Percentiles rank a stretch among this genome's conserved stretches.
These are phyloP conservation scores for Monosporascus sp. DNA, from an alignment of 2,329 filamentous ascomycete genomes.

Conservation along the genomic window DNA sequence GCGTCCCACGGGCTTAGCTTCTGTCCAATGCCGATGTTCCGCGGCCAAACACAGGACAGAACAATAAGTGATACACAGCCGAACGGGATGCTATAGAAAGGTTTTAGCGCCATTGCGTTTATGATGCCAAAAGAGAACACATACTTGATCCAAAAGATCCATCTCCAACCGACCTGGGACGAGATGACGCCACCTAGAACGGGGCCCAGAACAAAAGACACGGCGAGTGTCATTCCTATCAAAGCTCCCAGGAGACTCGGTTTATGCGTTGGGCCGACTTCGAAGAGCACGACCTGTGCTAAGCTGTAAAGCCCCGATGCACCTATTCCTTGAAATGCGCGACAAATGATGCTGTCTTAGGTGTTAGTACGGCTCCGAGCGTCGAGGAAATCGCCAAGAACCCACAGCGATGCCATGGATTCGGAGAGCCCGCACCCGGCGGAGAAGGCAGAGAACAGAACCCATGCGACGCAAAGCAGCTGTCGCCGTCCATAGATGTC, in stretches of 20 bases:
- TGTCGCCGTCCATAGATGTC: conserved; percentile 54
- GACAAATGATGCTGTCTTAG: conserved; percentile 48
- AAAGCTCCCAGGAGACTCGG: conserved; percentile 51
- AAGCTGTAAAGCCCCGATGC: conserved; percentile 59
- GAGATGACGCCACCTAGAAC: conserved; percentile 53
- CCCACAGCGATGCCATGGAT: conserved; percentile 48
- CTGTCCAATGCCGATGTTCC: conserved; percentile 29
- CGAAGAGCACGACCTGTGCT: conserved; percentile 52
- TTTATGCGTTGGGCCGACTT: conserved; percentile 48
- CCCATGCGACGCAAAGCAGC: conserved; percentile 46
- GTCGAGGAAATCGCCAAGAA: background rate
- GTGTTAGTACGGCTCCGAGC: conserved; percentile 5
- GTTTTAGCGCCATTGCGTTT: conserved; percentile 6
- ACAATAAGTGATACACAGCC: conserved; percentile 41
- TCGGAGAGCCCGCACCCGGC: conserved; percentile 47
- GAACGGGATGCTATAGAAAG: conserved; percentile 40
- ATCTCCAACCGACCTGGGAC: conserved; percentile 50
- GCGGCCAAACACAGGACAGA: conserved; percentile 44
- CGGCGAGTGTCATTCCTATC: conserved; percentile 50
- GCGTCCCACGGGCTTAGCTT: conserved; percentile 32
- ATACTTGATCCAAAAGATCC: conserved; percentile 60
- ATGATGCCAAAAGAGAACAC: conserved; percentile 11
- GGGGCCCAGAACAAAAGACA: conserved; percentile 55
- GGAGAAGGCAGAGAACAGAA: conserved; percentile 51
- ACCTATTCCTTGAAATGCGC: conserved; percentile 56